Evolutionary conservation across 73 alveolate species (phyloP).

Genomic region (Stentor roeselii): DNA sequence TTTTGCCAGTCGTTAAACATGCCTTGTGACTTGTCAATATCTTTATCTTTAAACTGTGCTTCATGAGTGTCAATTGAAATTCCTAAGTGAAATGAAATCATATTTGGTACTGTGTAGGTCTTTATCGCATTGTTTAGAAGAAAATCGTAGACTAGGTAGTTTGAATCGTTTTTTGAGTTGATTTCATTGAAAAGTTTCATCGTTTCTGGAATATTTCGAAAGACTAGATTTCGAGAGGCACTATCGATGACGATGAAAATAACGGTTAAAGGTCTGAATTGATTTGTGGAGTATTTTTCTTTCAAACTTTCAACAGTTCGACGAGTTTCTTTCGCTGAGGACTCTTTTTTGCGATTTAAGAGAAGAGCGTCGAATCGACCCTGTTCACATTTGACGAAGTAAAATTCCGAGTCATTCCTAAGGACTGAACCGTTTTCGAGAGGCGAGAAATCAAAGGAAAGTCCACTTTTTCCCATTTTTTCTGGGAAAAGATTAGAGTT

Average conservation of each 20-base stretch:
- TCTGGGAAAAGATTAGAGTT: too few species aligned
- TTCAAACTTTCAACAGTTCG: background rate
- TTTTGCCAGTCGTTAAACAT: background rate
- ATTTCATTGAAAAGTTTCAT: background rate
- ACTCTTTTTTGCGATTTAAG: background rate
- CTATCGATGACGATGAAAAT: constrained; percentile 9
- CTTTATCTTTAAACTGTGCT: background rate
- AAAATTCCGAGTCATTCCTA: background rate
- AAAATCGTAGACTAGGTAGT: constrained; percentile 24
- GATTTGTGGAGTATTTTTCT: background rate
- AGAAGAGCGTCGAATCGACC: background rate
- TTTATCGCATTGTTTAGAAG: background rate
- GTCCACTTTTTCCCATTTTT: too few species aligned
- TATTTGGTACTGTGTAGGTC: background rate
- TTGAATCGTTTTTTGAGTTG: background rate
- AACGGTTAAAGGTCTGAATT: constrained; percentile 23
- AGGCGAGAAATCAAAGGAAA: too few species aligned
- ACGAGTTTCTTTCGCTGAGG: background rate
- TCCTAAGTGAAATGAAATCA: background rate
- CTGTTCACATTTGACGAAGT: background rate
- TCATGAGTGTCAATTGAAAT: background rate
- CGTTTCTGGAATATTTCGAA: constrained; percentile 13
- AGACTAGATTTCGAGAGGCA: constrained; percentile 16
- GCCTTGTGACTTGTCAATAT: background rate
- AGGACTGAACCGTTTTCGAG: background rate